Evolutionary conservation across 768 basidiomycete genomes (phyloP), one percentile per base, ranked within the genome.

Genomic region (Boletellus ananas): DNA sequence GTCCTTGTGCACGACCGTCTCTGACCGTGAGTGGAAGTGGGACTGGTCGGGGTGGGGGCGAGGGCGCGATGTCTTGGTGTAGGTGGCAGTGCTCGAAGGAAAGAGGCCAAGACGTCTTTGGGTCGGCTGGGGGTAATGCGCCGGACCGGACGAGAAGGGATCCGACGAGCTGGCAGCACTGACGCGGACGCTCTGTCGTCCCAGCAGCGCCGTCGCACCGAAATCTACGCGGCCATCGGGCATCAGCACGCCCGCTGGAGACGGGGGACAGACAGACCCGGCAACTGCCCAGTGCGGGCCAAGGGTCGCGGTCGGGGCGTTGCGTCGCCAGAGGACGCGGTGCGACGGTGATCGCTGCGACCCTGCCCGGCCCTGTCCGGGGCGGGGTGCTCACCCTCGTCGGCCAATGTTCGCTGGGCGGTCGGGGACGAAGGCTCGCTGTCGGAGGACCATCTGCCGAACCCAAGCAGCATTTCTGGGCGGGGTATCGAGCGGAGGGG

Each of bases 311-410:
- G 75, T 50, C 77, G 75, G 20, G 77, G 77, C 1, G 77, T 76
- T 21, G 74, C 74, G 60, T 80, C 79, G 58, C 65, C 73, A 4
- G 76, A 80, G 37, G 76, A 78, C 54, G 59, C 65, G 40, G 61
- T 57, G 56, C 67, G 63, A 52, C 55, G 63, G 33, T 67, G 61
- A 47, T 58, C 52, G 37, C 52, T 45, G 43, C 52, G 51, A 47
- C 50, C 39, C 23, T 45, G 54, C 11, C 45, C 45, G 35, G 23
- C 31, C 18, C 35, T 50, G 46, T 54, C 51, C 18, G 47, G 48
- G 31, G 47, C 42, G 9, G 41, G 47, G 7, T 25, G 23, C 3
- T 25, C 23, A 2, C 47, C 55, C 41, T 25, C 54, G 31, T 53
- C 56, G 44, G 43, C 43, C 18, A 52, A 45, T 29, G 29, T 25